Base-by-base conservation (phyloP, 2,329 filamentous ascomycete genomes). In the Trichocomaceae sp. region DNA sequence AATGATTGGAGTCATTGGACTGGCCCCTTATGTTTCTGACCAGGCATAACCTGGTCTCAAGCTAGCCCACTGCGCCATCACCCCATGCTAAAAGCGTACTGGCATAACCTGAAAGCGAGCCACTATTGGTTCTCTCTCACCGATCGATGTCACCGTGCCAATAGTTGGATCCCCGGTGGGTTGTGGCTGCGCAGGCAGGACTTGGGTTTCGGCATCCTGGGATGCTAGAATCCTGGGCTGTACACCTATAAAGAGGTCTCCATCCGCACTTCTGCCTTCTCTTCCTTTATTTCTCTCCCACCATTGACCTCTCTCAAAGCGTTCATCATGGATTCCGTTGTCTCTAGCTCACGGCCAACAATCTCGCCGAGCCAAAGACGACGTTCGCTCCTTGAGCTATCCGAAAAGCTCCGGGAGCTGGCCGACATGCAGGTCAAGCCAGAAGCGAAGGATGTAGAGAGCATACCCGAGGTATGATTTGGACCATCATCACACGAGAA, bases 141-240 rank as follows among this genome's bases (percentile, higher is more conserved):
- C 47, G 9, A 48, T 31, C 47, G 37, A 13, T 31, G 5, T 48
- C 17, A 45, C 47, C n/a, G 47, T 48, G 29, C 47, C 47, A 48
- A 15, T 31, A 37, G 47, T 31, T 46, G 44, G 7, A 31, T 26
- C 9, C 15, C 22, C 31, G 44, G 29, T 48, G 19, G 13, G 17
- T 48, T 37, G 29, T 48, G 29, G 47, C 47, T 48, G 26, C 47
- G 29, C 47, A 48, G 42, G 17, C 26, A 26, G 47, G 47, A 37
- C 29, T 48, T 37, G 47, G 47, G 19, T 48, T 48, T 48, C 47
- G 29, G 47, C 47, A 48, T 48, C 47, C 47, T 48, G 17, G 47
- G 47, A 48, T 48, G 47, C 47, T 48, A 17, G 22, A 48, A 48
- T 33, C n/a, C 29, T 37, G 47, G 17, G 29, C 29, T 20, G n/a